Percentiles rank a stretch among this genome's conserved stretches.
These are phyloP conservation scores for Pilasporangium apinafurcum DNA, from an alignment of 352 stramenopile species.

Conservation along the genomic window DNA sequence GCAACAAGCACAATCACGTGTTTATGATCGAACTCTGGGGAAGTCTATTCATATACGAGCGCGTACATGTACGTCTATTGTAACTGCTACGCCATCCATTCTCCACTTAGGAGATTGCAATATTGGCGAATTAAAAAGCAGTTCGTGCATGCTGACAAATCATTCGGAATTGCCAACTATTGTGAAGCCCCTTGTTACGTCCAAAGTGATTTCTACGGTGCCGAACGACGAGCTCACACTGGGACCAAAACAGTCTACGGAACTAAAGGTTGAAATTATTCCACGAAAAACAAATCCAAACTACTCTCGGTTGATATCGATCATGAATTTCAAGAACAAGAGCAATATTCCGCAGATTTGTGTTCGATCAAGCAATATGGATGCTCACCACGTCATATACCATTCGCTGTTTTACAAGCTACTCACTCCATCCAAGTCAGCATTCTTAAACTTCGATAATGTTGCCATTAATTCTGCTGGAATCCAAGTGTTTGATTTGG, in stretches of 20 bases:
- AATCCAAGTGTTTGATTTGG: constrained; percentile 84
- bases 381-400: constrained; percentile 88
- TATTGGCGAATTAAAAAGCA: constrained; percentile 85
- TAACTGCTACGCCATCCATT: constrained; percentile 80
- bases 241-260: constrained; percentile 79
- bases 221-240: constrained; percentile 86
- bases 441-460: constrained; percentile 86
- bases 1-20: constrained; percentile 79
- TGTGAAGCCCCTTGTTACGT: constrained; percentile 82
- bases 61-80: constrained; percentile 82
- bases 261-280: constrained; percentile 89
- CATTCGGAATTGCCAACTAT: constrained; percentile 84
- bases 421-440: constrained; percentile 74
- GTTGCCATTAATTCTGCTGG: constrained; percentile 79
- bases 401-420: constrained; percentile 89
- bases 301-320: constrained; percentile 82
- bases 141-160: constrained; percentile 84
- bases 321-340: constrained; percentile 87
- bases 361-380: constrained; percentile 88
- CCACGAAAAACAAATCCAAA: constrained; percentile 86
- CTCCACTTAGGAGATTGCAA: constrained; percentile 86
- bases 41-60: constrained; percentile 84
- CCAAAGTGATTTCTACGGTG: constrained; percentile 86
- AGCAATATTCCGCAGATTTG: constrained; percentile 81
- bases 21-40: constrained; percentile 80